Evolutionary conservation across 352 stramenopile species (phyloP), one percentile per base, ranked within the genome.

Genomic region (Globisporangium acanthophoron): DNA sequence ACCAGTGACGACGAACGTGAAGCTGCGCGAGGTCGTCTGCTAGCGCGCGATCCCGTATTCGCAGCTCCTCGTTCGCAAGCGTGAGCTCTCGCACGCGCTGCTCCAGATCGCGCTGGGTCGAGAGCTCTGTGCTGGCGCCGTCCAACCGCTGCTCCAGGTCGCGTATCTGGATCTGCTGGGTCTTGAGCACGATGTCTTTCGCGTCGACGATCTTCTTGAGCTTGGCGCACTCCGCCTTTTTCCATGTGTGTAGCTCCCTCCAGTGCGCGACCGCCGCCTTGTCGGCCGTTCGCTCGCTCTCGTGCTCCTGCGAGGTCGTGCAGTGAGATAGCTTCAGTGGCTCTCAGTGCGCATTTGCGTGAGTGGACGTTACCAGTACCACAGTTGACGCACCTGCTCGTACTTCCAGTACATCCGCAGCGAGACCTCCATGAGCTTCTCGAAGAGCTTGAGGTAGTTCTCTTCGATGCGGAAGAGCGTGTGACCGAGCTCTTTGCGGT

Each of bases 341-440:
- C 18, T 0, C 5, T 48, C 18, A 27, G 5, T 24, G 3, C 12
- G 5, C 18, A 13, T 27, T 48, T 8, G 1, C 13, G 4, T 16
- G 9, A 48, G 43, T 6, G 43, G 21, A 35, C 5, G 9, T 3
- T 8, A 35, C 3, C 15, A 7, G 45, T 3, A 21, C 9, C 0
- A 31, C 47, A 15, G 9, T 11, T 1, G 12, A 31, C 45, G 12
- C 27, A 64, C 58, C 52, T 80, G 66, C 18, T 87, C 77, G 49
- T 89, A 91, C 11, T 73, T 74, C 77, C 80, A 89, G 51, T 89
- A 91, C 60, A 91, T 70, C 0, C 77, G 67, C 50, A 91, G 20
- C 3, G 81, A 86, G 40, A 87, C 69, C 60, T 88, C 81, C n/a
- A 89, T 52, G 35, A 91, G 62, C 59, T 86, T 87, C 45, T 91